Evolutionary conservation across 495 filamentous ascomycete genomes (phyloP), one percentile per base, ranked within the genome.

Genomic region (Lophiostoma macrostomum): DNA sequence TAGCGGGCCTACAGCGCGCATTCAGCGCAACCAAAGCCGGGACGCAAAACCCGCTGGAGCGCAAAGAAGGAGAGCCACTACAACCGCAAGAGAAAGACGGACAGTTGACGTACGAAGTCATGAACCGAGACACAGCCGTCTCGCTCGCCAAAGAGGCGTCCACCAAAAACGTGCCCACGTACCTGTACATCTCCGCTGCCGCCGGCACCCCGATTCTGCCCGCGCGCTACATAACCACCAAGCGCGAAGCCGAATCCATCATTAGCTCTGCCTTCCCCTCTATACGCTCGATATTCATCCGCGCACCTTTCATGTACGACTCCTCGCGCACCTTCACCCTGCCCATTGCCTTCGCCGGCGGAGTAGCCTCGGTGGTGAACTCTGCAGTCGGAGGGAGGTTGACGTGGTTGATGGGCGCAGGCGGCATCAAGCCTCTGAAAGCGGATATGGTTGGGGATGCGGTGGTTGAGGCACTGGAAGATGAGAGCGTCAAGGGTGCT

Each of bases 91-190:
- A 87, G 64, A 71, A 70, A 27, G 77, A 82, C 63, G 81, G 81
- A 16, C 87, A 95, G 71, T 70, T 95, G 63, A 96, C 91, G 29
- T 98, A 98, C 74, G 93, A 98, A 77, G 79, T 90, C 56, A 96
- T 98, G 89, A 98, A 98, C 73, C 80, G 93, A 53, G 94, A 98
- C 66, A 16, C 34, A 65, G 84, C 85, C 11, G 86, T 97, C 55
- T 79, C 83, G 40, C 75, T 98, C n/a, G 93, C 91, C 10, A 82
- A 86, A 64, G 88, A 95, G 71, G 80, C 90, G 8, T 76, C 74
- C 19, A 67, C 64, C 29, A 79, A 80, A 38, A 76, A 81, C 25
- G 83, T 87, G 25, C 69, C 76, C 12, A 77, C 81, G 0, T 95
- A 96, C 63, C 81, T 85, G 36, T 98, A 85, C 74, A 83, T 98